Conservation (phyloP, 768 basidiomycete species). For the Pholiota conissans region DNA sequence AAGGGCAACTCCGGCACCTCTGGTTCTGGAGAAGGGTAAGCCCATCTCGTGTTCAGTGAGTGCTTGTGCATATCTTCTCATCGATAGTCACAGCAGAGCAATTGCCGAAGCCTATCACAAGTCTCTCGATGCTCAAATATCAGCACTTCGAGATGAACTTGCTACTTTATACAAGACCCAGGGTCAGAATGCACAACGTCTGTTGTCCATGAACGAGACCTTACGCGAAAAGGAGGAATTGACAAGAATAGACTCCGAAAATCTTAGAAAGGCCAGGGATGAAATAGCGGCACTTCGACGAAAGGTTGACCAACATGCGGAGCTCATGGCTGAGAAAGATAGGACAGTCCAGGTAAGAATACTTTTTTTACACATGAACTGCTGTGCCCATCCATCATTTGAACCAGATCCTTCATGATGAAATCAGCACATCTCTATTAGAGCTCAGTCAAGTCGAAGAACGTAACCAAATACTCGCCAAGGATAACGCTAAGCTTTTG, state of each 20-base stretch:
- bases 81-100: conserved; percentile 58
- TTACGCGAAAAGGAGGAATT: conserved; percentile 91
- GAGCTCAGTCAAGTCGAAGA: conserved; percentile 90
- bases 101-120: conserved; percentile 86
- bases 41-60: background rate
- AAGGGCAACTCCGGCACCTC: conserved; percentile 63
- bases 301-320: conserved; percentile 82
- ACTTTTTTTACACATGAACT: background rate
- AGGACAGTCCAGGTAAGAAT: conserved; percentile 80
- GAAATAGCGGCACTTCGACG: conserved; percentile 68
- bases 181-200: conserved; percentile 91
- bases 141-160: conserved; percentile 86
- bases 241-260: conserved; percentile 79
- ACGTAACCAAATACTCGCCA: conserved; percentile 80
- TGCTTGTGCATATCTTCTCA: conserved; percentile 14
- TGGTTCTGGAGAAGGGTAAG: conserved; percentile 74
- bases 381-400: conserved; percentile 7
- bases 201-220: conserved; percentile 93
- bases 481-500: conserved; percentile 92
- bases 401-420: conserved; percentile 86
- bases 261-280: conserved; percentile 72
- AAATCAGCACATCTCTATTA: conserved; percentile 88
- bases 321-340: conserved; percentile 88
- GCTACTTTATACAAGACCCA: conserved; percentile 96
- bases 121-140: conserved; percentile 93